phyloP scores from a whole-genome alignment of 2,329 filamentous ascomycete species.

The Colletotrichum karsti region DNA sequence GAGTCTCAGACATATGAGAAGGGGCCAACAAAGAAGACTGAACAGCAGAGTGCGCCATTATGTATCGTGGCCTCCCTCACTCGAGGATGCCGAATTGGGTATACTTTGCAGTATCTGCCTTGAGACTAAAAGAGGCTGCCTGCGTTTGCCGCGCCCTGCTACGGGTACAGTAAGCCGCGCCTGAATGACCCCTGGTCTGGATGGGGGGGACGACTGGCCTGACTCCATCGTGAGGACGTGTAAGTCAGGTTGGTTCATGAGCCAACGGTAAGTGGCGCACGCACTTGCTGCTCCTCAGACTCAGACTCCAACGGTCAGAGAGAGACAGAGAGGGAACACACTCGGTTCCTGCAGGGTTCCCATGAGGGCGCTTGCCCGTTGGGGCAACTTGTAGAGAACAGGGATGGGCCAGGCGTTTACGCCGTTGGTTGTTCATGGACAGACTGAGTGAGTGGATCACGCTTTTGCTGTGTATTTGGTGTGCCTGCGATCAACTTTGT shows the following conservation, averaged over 20 bases:
- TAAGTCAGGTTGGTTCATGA: background rate
- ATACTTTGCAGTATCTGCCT: conserved; percentile 4
- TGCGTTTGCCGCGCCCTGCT: background rate
- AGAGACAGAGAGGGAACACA: background rate
- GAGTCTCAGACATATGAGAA: background rate
- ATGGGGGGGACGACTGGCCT: conserved; percentile 6
- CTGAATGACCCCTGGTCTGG: background rate
- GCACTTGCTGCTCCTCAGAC: background rate
- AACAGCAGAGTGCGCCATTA: conserved; percentile 10
- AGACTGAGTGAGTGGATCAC: background rate
- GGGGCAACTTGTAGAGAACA: background rate
- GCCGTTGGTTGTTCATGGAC: background rate
- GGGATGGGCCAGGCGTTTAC: background rate
- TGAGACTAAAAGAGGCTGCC: background rate
- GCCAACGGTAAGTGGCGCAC: background rate
- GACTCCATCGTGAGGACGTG: conserved; percentile 16
- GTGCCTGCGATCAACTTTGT: background rate
- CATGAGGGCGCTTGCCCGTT: conserved; percentile 23
- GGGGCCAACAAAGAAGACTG: background rate
- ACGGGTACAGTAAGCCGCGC: background rate
- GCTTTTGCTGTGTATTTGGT: background rate
- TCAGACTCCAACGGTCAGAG: conserved; percentile 5
- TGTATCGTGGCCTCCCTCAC: conserved; percentile 20
- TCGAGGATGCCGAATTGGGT: background rate
- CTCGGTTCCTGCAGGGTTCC: conserved; percentile 5